Evolutionary conservation across 805 yeast species (phyloP).

Genomic region (Cyberlindnera lachancei): DNA sequence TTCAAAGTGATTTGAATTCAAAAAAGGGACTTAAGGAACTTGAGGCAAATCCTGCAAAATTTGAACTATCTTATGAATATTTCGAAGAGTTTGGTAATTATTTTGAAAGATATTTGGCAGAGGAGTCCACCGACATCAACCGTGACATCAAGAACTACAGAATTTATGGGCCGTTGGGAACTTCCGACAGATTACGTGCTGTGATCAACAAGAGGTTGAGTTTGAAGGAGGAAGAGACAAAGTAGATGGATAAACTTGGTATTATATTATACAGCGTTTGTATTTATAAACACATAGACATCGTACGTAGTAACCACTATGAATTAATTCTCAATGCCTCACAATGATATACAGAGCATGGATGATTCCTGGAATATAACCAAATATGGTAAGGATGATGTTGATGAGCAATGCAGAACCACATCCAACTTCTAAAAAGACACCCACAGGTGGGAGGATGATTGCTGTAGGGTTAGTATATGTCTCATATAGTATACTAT

Average conservation of each 20-base stretch:
- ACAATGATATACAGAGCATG: conserved; percentile 50
- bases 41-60: conserved; percentile 34
- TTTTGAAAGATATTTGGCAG: conserved; percentile 32
- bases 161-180: conserved; percentile 53
- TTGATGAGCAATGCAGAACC: conserved; percentile 30
- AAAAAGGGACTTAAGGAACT: conserved; percentile 31
- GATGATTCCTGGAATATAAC: conserved; percentile 65
- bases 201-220: conserved; percentile 22
- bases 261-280: too few species aligned
- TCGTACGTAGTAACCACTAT: too few species aligned
- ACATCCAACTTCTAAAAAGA: conserved; percentile 46
- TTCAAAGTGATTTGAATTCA: conserved; percentile 40
- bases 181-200: conserved; percentile 33
- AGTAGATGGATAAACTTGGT: too few species aligned
- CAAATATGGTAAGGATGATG: conserved; percentile 55
- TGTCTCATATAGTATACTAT: too few species aligned
- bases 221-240: too few species aligned
- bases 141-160: conserved; percentile 56
- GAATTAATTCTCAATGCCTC: conserved; percentile 16
- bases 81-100: conserved; percentile 42
- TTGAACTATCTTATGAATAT: conserved; percentile 49
- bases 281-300: too few species aligned
- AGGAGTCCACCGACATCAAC: conserved; percentile 27
- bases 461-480: conserved; percentile 27
- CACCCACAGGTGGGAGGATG: conserved; percentile 52